A percentile compares a stretch with the other conserved stretches of the same genome.
phyloP scores from a whole-genome alignment of 805 yeast species.

The Allodekkera sacchari region DNA sequence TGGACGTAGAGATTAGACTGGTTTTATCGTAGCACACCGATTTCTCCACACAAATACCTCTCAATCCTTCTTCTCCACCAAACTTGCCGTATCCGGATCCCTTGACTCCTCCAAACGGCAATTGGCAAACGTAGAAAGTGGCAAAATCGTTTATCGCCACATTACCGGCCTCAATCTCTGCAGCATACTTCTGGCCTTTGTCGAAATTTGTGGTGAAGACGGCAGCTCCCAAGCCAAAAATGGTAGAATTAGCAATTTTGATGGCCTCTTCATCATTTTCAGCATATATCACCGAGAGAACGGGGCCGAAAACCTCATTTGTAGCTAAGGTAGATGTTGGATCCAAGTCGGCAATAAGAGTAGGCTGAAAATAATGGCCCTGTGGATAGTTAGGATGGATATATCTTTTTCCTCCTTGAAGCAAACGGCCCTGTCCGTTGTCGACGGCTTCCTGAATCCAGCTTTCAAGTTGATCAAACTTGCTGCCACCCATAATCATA shows the following conservation, averaged over 20 bases:
- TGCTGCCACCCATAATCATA: constrained; percentile 63
- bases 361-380: constrained; percentile 91
- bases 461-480: constrained; percentile 60
- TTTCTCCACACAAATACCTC: constrained; percentile 82
- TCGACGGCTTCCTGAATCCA: constrained; percentile 66
- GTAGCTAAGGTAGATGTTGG: constrained; percentile 72
- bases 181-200: constrained; percentile 55
- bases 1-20: constrained; percentile 68
- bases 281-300: constrained; percentile 74
- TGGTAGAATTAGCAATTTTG: constrained; percentile 71
- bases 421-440: constrained; percentile 64
- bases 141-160: constrained; percentile 98
- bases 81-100: constrained; percentile 96
- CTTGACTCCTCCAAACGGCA: constrained; percentile 93
- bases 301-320: constrained; percentile 93
- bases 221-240: constrained; percentile 87
- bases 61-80: constrained; percentile 95
- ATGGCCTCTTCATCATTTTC: constrained; percentile 58
- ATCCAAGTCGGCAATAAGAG: constrained; percentile 76
- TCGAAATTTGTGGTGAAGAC: constrained; percentile 65
- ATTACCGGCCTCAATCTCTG: constrained; percentile 69
- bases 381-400: constrained; percentile 90
- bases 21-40: constrained; percentile 80
- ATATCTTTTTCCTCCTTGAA: constrained; percentile 75
- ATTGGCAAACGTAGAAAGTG: constrained; percentile 87